phyloP scores from a whole-genome alignment of 139 green algal species.

The Eudorina sp. region DNA sequence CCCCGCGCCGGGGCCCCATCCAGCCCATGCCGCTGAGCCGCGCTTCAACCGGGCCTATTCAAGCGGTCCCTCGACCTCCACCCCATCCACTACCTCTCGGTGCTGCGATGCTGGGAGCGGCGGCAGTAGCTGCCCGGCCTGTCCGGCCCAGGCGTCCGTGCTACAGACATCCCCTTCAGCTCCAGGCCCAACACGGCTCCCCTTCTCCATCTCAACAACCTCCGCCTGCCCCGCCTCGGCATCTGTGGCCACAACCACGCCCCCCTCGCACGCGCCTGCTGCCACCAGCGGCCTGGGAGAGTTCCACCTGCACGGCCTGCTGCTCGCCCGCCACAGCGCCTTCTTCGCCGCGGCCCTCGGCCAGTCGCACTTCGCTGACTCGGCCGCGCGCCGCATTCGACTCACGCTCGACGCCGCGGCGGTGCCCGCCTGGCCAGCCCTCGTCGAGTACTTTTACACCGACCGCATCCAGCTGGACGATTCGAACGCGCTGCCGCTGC shows the following conservation, averaged over 20 bases:
- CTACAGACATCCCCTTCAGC: no score
- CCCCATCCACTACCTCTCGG: no score
- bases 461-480: constrained; percentile 40
- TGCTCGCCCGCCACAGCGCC: constrained; percentile 19
- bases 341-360: constrained; percentile 31
- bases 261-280: not conserved
- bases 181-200: no score
- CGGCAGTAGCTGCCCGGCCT: no score
- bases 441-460: constrained; percentile 51
- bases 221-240: not conserved
- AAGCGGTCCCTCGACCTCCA: no score
- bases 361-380: constrained; percentile 22
- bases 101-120: no score
- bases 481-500: constrained; percentile 45
- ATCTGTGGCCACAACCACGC: no score
- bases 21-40: no score
- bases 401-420: not conserved
- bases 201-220: no score
- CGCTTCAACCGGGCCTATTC: no score
- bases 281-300: not conserved
- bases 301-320: constrained; percentile 31
- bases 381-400: not conserved
- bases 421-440: not conserved
- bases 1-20: no score
- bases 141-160: no score